Conservation (phyloP, 2,329 filamentous ascomycete species). For the Hymenoscyphus scutula region DNA sequence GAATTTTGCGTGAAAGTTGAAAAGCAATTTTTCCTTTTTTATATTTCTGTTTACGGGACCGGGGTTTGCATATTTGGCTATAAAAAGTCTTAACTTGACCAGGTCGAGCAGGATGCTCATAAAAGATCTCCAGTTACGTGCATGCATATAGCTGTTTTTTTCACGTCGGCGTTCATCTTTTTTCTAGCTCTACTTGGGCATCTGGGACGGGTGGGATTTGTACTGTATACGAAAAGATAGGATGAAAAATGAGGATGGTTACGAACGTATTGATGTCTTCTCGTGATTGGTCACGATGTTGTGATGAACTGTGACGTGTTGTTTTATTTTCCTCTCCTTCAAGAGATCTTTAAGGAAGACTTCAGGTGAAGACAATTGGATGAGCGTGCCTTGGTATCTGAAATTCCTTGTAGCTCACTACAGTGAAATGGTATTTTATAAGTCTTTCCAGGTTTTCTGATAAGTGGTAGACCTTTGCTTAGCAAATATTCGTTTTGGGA, state of each 20-base stretch:
- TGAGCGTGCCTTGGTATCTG: too few species aligned
- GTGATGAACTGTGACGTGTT: too few species aligned
- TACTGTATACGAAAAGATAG: conserved; percentile 3
- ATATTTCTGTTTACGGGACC: neutral
- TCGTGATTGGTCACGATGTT: too few species aligned
- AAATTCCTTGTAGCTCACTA: too few species aligned
- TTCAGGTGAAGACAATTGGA: too few species aligned
- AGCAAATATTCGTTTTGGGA: too few species aligned
- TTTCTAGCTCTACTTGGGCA: neutral
- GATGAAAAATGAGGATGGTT: neutral
- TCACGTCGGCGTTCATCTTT: neutral
- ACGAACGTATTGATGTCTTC: too few species aligned
- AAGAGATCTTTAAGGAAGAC: too few species aligned
- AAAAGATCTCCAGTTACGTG: neutral
- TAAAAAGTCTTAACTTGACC: conserved; percentile 4
- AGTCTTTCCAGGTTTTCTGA: too few species aligned
- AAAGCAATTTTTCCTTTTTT: conserved; percentile 4
- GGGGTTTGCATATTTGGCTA: conserved; percentile 6
- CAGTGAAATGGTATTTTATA: too few species aligned
- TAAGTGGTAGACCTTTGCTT: too few species aligned
- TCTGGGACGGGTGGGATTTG: neutral
- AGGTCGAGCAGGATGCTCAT: neutral
- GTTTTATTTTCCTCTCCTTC: too few species aligned
- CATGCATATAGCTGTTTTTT: neutral
- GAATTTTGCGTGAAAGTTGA: conserved; percentile 42